Evolutionary conservation across 1,284 basidiomycete genomes (phyloP).

Genomic region (Sanguinoderma infundibulare): DNA sequence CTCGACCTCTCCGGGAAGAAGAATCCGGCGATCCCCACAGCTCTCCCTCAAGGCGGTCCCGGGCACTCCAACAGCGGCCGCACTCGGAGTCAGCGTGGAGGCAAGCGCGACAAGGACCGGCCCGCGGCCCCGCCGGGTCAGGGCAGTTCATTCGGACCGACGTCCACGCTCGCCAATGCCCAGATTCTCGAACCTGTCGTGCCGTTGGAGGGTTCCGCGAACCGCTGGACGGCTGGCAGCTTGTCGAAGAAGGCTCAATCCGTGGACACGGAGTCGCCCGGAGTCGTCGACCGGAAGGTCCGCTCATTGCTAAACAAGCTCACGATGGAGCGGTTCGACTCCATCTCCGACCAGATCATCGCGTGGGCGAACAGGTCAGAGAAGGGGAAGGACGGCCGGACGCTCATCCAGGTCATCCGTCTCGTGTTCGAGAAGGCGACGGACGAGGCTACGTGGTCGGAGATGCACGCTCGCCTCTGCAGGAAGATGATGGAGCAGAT

Average conservation of each 20-base stretch:
- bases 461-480: constrained; percentile 74
- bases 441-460: constrained; percentile 36
- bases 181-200: constrained; percentile 64
- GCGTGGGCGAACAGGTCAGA: constrained; percentile 96
- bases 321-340: constrained; percentile 95
- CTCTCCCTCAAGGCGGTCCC: constrained; percentile 70
- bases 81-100: constrained; percentile 75
- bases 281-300: constrained; percentile 91
- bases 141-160: constrained; percentile 24
- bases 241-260: constrained; percentile 38
- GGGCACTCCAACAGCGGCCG: constrained; percentile 60
- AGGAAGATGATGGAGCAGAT: constrained; percentile 76
- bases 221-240: constrained; percentile 76
- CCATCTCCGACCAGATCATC: constrained; percentile 52
- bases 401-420: constrained; percentile 92
- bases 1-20: constrained; percentile 66
- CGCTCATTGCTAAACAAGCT: constrained; percentile 94
- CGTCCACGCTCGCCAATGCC: constrained; percentile 22
- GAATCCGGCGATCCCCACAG: constrained; percentile 45
- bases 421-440: constrained; percentile 96
- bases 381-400: constrained; percentile 90
- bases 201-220: constrained; percentile 79
- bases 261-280: constrained; percentile 71
- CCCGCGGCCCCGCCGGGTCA: constrained; percentile 28
- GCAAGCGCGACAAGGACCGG: constrained; percentile 56